Percentiles rank a stretch among this genome's conserved stretches.
These are phyloP conservation scores for Hamigera avellanea DNA, from an alignment of 495 filamentous ascomycete genomes.

Conservation along the genomic window DNA sequence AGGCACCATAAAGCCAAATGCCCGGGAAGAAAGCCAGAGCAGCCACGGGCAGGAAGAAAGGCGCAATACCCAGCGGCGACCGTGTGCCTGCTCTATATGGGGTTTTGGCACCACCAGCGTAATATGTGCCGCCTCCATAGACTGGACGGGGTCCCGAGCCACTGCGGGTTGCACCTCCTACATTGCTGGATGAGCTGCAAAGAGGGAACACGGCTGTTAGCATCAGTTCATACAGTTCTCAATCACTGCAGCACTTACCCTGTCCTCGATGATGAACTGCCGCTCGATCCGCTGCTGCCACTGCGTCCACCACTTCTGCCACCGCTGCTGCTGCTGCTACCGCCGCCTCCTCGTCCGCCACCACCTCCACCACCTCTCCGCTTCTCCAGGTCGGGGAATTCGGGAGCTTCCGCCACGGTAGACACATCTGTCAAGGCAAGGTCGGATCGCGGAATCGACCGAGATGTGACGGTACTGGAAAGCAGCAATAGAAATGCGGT, in stretches of 20 bases:
- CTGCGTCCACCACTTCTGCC: slow-evolving; percentile 16
- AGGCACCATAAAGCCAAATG: slow-evolving; percentile 39
- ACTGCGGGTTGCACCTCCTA: slow-evolving; percentile 51
- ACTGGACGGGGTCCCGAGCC: slow-evolving; percentile 51
- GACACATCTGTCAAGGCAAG: slow-evolving; percentile 12
- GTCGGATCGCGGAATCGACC: slow-evolving; percentile 6
- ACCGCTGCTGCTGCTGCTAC: slow-evolving; percentile 15
- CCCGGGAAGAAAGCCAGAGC: slow-evolving; percentile 51
- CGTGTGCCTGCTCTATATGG: slow-evolving; percentile 54
- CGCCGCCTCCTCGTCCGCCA: slow-evolving; percentile 19
- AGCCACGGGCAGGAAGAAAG: slow-evolving; percentile 44
- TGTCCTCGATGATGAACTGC: slow-evolving; percentile 6
- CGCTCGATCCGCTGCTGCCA: slow-evolving; percentile 12
- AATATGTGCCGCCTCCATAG: slow-evolving; percentile 61
- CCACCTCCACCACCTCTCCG: slow-evolving; percentile 34
- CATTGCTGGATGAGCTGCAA: slow-evolving; percentile 23
- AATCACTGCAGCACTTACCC: slow-evolving; percentile 3
- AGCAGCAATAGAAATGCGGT: slow-evolving; percentile 18
- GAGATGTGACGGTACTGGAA: slow-evolving; percentile 16
- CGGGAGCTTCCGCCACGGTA: slow-evolving; percentile 2
- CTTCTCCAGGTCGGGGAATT: slow-evolving; percentile 28
- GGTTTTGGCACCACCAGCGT: slow-evolving; percentile 59
- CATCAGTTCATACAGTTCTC: neutral
- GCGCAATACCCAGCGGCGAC: slow-evolving; percentile 46
- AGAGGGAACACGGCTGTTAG: neutral